Base-by-base conservation (phyloP, 139 green algal species). In the Coccomyxa sp. region DNA sequence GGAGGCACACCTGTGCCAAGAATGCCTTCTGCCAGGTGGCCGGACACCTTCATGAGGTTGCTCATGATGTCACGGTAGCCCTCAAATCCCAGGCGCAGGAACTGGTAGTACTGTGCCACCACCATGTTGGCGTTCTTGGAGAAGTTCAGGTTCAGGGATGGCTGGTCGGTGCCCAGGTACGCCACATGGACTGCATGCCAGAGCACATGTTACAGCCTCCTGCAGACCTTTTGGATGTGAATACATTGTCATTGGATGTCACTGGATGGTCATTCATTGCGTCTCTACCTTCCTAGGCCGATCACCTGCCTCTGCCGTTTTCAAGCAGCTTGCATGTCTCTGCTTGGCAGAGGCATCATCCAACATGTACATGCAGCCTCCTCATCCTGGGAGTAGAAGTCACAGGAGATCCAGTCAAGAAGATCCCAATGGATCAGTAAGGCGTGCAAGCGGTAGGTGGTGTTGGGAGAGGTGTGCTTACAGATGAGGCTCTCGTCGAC, bases 111-210 rank as follows among this genome's bases (percentile, higher is more conserved):
- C 80, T 94, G 89, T 22, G 77, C 90, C 3, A 93, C 73, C 70
- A 93, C 87, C 39, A 87, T 81, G 69, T 44, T 78, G n/a, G 89
- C 87, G n/a, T 73, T 73, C 74, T 89, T 90, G 81, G 78, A 88
- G 78, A 95, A 95, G 81, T 95, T 94, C 40, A 95, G 76, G 14
- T 89, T 93, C 70, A 94, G 81, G 55, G 78, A 87, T 22, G 80
- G 78, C 80, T 94, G 88, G 44, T 90, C 80, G 0, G 69, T 87
- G 22, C 14, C 18, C 18, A 18, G 50, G 14, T 64, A 14, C 18
- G 50, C 50, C 50, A 64, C 18, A 18, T 18, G 14, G n/a, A n/a
- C n/a, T n/a, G n/a, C n/a, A n/a, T n/a, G n/a, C n/a, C n/a, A n/a
- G n/a, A n/a, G n/a, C n/a, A 18, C 50, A 64, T 64, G 14, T 64